A percentile compares a stretch with the other conserved stretches of the same genome.
phyloP scores from a whole-genome alignment of 768 basidiomycete species.

The Gloeostereum incarnatum region DNA sequence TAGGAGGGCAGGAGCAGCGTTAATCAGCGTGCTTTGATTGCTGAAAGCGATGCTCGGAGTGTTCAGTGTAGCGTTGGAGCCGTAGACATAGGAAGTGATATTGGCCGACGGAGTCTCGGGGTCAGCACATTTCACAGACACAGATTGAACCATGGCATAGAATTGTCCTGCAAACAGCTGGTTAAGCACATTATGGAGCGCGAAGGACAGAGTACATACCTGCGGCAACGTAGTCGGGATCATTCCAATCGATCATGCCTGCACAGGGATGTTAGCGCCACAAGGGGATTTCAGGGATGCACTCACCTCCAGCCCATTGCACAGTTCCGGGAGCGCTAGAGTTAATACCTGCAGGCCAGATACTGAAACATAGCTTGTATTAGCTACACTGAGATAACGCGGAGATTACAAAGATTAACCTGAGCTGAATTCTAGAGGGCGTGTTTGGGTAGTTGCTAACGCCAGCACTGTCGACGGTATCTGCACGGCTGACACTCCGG shows the following conservation, averaged over 20 bases:
- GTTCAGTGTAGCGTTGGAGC: constrained; percentile 38
- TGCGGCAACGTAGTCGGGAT: constrained; percentile 67
- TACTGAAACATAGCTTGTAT: constrained; percentile 19
- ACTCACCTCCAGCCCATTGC: constrained; percentile 61
- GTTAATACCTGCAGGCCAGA: constrained; percentile 79
- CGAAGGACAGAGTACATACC: constrained; percentile 34
- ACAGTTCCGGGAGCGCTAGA: constrained; percentile 58
- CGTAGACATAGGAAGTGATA: constrained; percentile 59
- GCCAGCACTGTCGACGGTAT: constrained; percentile 47
- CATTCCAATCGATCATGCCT: constrained; percentile 71
- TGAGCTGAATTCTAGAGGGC: constrained; percentile 74
- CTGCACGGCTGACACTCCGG: constrained; percentile 55
- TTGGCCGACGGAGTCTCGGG: constrained; percentile 28
- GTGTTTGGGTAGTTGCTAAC: constrained; percentile 63
- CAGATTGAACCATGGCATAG: constrained; percentile 51
- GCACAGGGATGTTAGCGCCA: neutral
- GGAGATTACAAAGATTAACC: constrained; percentile 29
- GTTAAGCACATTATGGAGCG: too few relatives aligned
- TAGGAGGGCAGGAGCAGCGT: constrained; percentile 24
- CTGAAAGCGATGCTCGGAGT: constrained; percentile 49
- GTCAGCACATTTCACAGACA: constrained; percentile 58
- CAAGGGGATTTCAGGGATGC: neutral
- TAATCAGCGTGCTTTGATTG: constrained; percentile 47
- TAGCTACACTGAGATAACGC: neutral
- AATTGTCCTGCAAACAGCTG: constrained; percentile 48